These are phyloP conservation scores for Polymyxa betae DNA, from an alignment of 208 protist species.

Conservation along the genomic window DNA sequence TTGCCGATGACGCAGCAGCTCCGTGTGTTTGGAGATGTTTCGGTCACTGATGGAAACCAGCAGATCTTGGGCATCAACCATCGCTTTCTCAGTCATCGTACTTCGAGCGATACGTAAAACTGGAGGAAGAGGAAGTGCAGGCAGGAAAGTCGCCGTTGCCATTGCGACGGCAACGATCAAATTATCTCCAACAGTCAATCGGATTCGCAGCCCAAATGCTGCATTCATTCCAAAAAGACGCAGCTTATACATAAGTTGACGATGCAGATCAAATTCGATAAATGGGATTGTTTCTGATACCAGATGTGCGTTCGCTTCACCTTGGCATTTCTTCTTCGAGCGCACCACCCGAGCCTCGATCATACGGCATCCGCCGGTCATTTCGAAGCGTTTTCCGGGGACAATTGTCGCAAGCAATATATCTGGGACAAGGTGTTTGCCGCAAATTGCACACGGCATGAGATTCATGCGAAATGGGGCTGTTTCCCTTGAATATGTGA, in stretches of 20 bases:
- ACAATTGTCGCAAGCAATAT: neutral
- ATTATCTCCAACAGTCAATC: conserved; percentile 64
- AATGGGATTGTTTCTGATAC: conserved; percentile 68
- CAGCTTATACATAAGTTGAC: conserved; percentile 70
- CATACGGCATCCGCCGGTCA: conserved; percentile 57
- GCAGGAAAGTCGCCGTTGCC: conserved; percentile 64
- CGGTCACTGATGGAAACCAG: neutral
- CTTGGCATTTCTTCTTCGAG: conserved; percentile 63
- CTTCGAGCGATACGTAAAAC: conserved; percentile 6
- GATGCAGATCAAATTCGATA: conserved; percentile 70
- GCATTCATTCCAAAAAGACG: conserved; percentile 70
- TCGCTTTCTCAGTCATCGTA: neutral
- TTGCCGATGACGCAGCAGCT: neutral
- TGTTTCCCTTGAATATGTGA: neutral
- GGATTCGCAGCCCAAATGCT: conserved; percentile 63
- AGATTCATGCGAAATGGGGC: conserved; percentile 48
- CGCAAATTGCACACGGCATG: conserved; percentile 31
- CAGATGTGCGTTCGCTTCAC: conserved; percentile 60
- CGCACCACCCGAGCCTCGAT: conserved; percentile 66
- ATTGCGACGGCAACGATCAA: conserved; percentile 52
- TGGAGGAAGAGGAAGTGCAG: conserved; percentile 63
- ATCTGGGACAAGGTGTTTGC: conserved; percentile 7
- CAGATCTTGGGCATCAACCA: neutral
- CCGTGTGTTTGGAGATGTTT: neutral
- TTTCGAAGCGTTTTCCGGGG: neutral